phyloP scores from a whole-genome alignment of 257 asterid genomes.

The Linaria vulgaris region DNA sequence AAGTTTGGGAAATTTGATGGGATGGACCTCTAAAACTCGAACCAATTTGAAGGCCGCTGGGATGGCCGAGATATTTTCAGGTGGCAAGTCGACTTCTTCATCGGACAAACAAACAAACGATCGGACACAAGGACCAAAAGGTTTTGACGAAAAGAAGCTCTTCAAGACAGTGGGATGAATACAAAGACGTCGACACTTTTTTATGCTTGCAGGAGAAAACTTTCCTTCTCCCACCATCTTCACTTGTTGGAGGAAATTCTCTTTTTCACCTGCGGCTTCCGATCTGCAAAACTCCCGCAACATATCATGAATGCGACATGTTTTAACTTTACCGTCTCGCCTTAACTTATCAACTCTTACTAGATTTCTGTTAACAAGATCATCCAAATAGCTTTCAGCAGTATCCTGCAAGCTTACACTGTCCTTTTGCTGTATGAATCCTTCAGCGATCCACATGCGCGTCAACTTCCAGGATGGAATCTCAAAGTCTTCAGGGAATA shows the following conservation, averaged over 20 bases:
- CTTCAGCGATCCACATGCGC: conserved; percentile 55
- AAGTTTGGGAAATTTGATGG: conserved; percentile 24
- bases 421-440: conserved; percentile 32
- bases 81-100: conserved; percentile 16
- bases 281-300: conserved; percentile 49
- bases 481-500: conserved; percentile 41
- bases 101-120: conserved; percentile 38
- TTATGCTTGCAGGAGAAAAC: conserved; percentile 17
- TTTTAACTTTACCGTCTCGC: conserved; percentile 35
- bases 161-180: conserved; percentile 29
- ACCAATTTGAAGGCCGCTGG: conserved; percentile 32
- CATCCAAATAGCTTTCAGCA: conserved; percentile 43
- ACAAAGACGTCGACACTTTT: conserved; percentile 35
- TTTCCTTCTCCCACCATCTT: conserved; percentile 24
- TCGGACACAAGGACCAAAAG: conserved; percentile 31
- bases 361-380: conserved; percentile 42
- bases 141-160: conserved; percentile 23
- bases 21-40: conserved; percentile 24
- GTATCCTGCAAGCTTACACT: conserved; percentile 35
- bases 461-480: conserved; percentile 40
- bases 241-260: conserved; percentile 44
- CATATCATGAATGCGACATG: conserved; percentile 54
- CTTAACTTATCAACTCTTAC: conserved; percentile 38
- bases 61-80: conserved; percentile 27
- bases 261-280: conserved; percentile 29